Percentiles rank a stretch among this genome's conserved stretches.
Conservation (phyloP, 805 yeast genomes). For the Yamadazyma kitorensis region DNA sequence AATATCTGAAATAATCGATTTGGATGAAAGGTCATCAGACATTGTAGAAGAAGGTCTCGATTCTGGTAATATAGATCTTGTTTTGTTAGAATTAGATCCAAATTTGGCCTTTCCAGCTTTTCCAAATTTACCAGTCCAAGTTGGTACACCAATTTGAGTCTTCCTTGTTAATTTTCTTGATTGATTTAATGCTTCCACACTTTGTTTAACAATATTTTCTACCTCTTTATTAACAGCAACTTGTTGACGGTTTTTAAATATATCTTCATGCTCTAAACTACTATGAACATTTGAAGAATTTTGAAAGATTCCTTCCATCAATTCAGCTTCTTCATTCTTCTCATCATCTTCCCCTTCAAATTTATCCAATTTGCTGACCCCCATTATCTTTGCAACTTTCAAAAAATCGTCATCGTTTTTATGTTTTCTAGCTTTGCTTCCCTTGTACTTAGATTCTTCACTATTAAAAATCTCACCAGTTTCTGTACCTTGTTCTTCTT, state of each 20-base stretch:
- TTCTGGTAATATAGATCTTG: background rate
- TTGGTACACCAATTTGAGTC: constrained; percentile 71
- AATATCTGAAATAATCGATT: constrained; percentile 7
- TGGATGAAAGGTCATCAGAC: constrained; percentile 43
- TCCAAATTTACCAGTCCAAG: constrained; percentile 96
- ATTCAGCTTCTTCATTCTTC: constrained; percentile 51
- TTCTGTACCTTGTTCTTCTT: constrained; percentile 61
- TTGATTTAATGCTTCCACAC: constrained; percentile 53
- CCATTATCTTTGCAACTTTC: constrained; percentile 60
- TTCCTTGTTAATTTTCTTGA: constrained; percentile 54
- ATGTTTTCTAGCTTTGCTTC: constrained; percentile 15
- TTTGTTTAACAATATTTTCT: constrained; percentile 48
- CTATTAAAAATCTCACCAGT: constrained; percentile 9
- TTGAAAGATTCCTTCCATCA: constrained; percentile 76
- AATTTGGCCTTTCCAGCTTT: constrained; percentile 71
- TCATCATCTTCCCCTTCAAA: constrained; percentile 48
- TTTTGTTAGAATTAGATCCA: constrained; percentile 11
- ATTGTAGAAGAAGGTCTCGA: no score
- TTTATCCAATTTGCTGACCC: constrained; percentile 71
- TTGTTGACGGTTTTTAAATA: constrained; percentile 51
- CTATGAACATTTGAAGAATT: constrained; percentile 64
- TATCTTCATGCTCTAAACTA: constrained; percentile 74
- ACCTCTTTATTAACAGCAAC: constrained; percentile 64
- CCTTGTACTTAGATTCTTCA: constrained; percentile 3
- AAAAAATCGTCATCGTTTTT: constrained; percentile 63